Base-by-base conservation (phyloP, 768 basidiomycete genomes). In the Pulveroboletus frians region DNA sequence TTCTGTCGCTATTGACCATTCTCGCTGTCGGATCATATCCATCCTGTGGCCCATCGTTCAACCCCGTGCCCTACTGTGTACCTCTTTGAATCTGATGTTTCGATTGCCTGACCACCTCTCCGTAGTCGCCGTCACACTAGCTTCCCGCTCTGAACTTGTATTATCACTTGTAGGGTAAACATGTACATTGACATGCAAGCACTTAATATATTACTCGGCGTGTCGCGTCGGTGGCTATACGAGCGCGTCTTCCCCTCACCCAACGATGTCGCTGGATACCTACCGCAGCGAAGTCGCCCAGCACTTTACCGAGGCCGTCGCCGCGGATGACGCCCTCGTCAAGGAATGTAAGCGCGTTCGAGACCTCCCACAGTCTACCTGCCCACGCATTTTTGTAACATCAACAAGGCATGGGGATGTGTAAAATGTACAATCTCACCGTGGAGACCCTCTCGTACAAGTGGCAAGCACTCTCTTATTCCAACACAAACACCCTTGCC, bases 401-500 rank as follows among this genome's bases (percentile, higher is more conserved):
- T 31, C 10, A 46, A 13, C 58, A 52, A 89, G 87, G 85, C 55
- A 73, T 76, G 29, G 72, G 73, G 21, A 72, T 89, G 51, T 90
- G 88, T 62, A 71, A 76, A 61, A 77, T 77, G 55, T 85, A 81
- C 68, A 76, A 77, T 49, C 31, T 84, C 34, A 55, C 69, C 27
- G 73, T 81, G 18, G 73, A 79, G 20, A 62, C 70, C 41, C 72
- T 90, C 17, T 73, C 73, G 35, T 89, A 72, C 66, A 89, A 88
- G 63, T 81, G 83, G 74, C 84, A 90, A 60, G 84, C 84, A 47
- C 69, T 62, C 29, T 57, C 54, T 13, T 72, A 62, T 42, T 64
- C 55, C 17, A 60, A 43, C 39, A 62, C 59, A n/a, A 53, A 34
- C 26, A 57, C 60, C 3, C 15, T 79, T 36, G 73, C 73, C 20